A percentile compares a stretch with the other conserved stretches of the same genome.
These are phyloP conservation scores for Bipolaris zeicola DNA, from an alignment of 2,329 filamentous ascomycete genomes.

Conservation along the genomic window DNA sequence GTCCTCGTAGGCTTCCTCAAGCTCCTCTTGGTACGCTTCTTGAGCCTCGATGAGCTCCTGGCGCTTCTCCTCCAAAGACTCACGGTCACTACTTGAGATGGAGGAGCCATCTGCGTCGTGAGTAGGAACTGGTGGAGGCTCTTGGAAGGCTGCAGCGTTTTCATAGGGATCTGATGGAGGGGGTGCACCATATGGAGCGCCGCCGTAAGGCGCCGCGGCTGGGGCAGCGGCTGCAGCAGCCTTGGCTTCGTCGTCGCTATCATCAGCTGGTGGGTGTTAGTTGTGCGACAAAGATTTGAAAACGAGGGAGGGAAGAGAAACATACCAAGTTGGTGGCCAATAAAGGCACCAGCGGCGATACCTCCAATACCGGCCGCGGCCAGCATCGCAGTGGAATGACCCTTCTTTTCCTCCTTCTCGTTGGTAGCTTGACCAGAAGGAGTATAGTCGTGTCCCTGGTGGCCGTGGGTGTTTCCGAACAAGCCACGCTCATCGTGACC, in stretches of 20 bases:
- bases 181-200: constrained; percentile 20
- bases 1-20: constrained; percentile 42
- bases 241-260: constrained; percentile 39
- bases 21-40: constrained; percentile 58
- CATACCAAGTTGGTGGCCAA: constrained; percentile 63
- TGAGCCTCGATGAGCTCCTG: constrained; percentile 61
- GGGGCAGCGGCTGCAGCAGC: constrained; percentile 13
- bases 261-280: constrained; percentile 34
- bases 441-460: constrained; percentile 35
- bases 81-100: constrained; percentile 46
- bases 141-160: constrained; percentile 23
- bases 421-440: constrained; percentile 30
- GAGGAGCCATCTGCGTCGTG: constrained; percentile 52
- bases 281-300: neutral
- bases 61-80: constrained; percentile 57
- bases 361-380: constrained; percentile 64
- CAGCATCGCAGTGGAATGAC: constrained; percentile 55
- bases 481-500: constrained; percentile 37
- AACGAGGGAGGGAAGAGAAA: constrained; percentile 12
- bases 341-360: constrained; percentile 63
- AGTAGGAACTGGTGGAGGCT: constrained; percentile 46
- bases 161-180: constrained; percentile 24
- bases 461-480: constrained; percentile 35
- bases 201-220: constrained; percentile 22
- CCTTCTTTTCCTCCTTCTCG: constrained; percentile 47